Conservation (phyloP, 441 rosid genomes). For the Adansonia rubrostipa region DNA sequence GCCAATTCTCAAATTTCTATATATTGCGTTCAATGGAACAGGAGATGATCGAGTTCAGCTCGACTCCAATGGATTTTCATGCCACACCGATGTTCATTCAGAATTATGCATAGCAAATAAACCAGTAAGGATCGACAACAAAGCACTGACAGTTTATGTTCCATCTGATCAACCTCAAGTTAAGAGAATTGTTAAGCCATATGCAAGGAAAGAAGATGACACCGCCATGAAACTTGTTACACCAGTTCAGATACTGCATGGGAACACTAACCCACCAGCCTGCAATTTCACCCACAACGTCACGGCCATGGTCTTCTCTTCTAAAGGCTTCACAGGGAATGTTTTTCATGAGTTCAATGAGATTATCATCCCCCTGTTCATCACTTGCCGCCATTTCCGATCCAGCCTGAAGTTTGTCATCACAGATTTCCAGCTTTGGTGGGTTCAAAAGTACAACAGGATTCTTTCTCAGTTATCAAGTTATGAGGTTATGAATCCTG, state of each 20-base stretch:
- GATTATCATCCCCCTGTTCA: slow-evolving; percentile 43
- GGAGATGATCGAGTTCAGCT: slow-evolving; percentile 38
- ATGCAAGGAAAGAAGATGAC: slow-evolving; percentile 28
- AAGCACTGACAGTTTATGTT: slow-evolving; percentile 26
- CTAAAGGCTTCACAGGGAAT: slow-evolving; percentile 40
- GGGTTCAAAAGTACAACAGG: slow-evolving; percentile 37
- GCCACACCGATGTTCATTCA: slow-evolving; percentile 34
- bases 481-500: slow-evolving; percentile 31
- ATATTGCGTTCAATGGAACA: slow-evolving; percentile 18
- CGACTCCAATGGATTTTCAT: slow-evolving; percentile 30
- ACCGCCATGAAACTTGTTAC: slow-evolving; percentile 31
- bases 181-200: slow-evolving; percentile 27
- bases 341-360: slow-evolving; percentile 45
- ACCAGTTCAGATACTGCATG: slow-evolving; percentile 32
- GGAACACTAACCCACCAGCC: slow-evolving; percentile 27
- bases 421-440: slow-evolving; percentile 36
- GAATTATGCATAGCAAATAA: slow-evolving; percentile 36
- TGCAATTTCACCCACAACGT: slow-evolving; percentile 35
- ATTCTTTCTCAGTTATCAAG: slow-evolving; percentile 28
- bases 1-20: not conserved
- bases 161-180: slow-evolving; percentile 27
- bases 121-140: slow-evolving; percentile 33
- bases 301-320: slow-evolving; percentile 41
- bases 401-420: slow-evolving; percentile 35
- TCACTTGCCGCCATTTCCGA: slow-evolving; percentile 34